phyloP scores from a whole-genome alignment of 23 red algal genomes.

The Porphyridium purpureum region DNA sequence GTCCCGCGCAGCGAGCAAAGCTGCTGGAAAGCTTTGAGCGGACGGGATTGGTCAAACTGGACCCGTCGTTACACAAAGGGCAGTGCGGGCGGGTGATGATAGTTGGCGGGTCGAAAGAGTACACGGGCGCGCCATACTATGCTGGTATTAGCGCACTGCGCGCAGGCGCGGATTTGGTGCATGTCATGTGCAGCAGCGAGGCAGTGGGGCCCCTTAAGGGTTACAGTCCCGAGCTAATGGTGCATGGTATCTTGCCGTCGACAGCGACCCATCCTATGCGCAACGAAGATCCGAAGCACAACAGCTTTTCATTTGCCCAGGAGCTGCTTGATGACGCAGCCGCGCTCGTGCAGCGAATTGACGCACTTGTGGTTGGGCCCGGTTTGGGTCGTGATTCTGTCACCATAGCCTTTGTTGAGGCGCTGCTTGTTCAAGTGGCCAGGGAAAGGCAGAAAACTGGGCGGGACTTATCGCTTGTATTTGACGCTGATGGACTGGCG shows the following conservation, averaged over 20 bases:
- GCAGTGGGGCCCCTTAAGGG: constrained; percentile 54
- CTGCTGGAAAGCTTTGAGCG: no score
- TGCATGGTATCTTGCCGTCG: constrained; percentile 13
- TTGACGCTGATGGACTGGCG: constrained; percentile 79
- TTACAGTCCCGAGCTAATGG: constrained; percentile 78
- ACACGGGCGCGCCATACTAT: constrained; percentile 77
- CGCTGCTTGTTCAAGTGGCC: background rate
- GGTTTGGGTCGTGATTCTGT: constrained; percentile 34
- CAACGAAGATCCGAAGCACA: no score
- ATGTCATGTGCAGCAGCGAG: constrained; percentile 17
- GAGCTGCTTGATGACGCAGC: background rate
- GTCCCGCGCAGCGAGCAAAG: no score
- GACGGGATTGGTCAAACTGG: no score
- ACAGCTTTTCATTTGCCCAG: background rate
- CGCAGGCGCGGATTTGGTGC: constrained; percentile 62
- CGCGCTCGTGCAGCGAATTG: constrained; percentile 11
- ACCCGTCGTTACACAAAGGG: no score
- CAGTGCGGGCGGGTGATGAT: constrained; percentile 38
- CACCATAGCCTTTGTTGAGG: background rate
- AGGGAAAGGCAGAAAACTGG: background rate
- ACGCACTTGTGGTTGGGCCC: constrained; percentile 59
- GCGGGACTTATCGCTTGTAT: constrained; percentile 30
- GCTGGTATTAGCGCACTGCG: constrained; percentile 49
- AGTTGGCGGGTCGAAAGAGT: constrained; percentile 61
- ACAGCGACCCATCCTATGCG: no score